Conservation (phyloP, 2,329 filamentous ascomycete genomes). For the Cryphonectria japonica region DNA sequence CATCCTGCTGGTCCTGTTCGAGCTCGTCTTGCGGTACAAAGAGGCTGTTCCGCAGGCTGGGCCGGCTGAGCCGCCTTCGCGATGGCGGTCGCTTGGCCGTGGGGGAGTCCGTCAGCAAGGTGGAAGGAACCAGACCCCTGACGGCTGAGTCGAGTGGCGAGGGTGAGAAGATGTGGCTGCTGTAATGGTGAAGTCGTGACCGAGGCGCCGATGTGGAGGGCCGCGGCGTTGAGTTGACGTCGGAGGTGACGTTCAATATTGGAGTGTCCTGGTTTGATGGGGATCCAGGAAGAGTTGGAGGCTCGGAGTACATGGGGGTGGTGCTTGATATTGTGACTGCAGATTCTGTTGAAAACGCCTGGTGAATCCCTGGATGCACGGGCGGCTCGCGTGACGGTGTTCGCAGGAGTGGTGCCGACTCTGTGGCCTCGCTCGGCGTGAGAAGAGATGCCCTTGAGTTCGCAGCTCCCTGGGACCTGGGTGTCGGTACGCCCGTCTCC, state of each 20-base stretch:
- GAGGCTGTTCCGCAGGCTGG: conserved; percentile 57
- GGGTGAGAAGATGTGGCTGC: conserved; percentile 59
- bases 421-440: conserved; percentile 36
- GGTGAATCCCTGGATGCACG: conserved; percentile 42
- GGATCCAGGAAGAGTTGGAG: conserved; percentile 35
- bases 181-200: conserved; percentile 44
- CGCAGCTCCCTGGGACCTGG: conserved; percentile 38
- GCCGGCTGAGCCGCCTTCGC: conserved; percentile 52
- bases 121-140: conserved; percentile 61
- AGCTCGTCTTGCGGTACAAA: conserved; percentile 55
- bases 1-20: conserved; percentile 33
- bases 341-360: conserved; percentile 40
- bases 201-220: conserved; percentile 37
- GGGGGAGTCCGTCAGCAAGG: conserved; percentile 51
- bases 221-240: conserved; percentile 36
- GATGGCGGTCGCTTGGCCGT: conserved; percentile 44
- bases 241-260: conserved; percentile 15
- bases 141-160: conserved; percentile 64
- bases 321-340: conserved; percentile 35
- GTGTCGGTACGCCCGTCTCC: conserved; percentile 42
- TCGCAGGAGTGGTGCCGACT: conserved; percentile 46
- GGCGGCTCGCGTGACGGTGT: conserved; percentile 48
- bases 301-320: conserved; percentile 37
- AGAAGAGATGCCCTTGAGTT: conserved; percentile 38
- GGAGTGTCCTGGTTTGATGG: conserved; percentile 25